Evolutionary conservation across 2,329 filamentous ascomycete species (phyloP).

Genomic region (Xylaria sp.): DNA sequence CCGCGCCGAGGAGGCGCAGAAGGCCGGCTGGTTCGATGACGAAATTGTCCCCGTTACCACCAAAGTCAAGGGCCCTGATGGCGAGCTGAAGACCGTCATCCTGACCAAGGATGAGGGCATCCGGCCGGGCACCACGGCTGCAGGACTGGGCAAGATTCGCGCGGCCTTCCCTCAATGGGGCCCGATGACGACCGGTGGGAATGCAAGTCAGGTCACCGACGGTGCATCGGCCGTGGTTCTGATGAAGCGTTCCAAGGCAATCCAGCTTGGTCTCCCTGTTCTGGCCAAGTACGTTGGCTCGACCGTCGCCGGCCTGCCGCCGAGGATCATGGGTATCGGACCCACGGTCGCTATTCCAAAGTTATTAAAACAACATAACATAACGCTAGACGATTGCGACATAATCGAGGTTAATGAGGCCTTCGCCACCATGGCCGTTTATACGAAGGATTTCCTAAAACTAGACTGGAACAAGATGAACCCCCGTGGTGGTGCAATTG

Average conservation of each 20-base stretch:
- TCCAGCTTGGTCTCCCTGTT: constrained; percentile 88
- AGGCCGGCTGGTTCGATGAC: constrained; percentile 89
- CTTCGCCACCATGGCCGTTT: constrained; percentile 97
- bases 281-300: constrained; percentile 94
- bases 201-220: constrained; percentile 94
- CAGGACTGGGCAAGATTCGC: constrained; percentile 84
- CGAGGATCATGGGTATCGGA: constrained; percentile 96
- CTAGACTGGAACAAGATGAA: constrained; percentile 83
- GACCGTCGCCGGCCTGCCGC: constrained; percentile 88
- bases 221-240: constrained; percentile 88
- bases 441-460: constrained; percentile 80
- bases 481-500: constrained; percentile 82
- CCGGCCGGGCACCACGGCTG: constrained; percentile 87
- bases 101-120: constrained; percentile 91
- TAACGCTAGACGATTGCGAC: constrained; percentile 85
- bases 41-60: constrained; percentile 92
- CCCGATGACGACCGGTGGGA: constrained; percentile 86
- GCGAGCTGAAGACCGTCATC: constrained; percentile 79
- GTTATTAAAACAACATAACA: constrained; percentile 81
- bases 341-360: constrained; percentile 81
- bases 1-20: constrained; percentile 88
- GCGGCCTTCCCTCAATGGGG: constrained; percentile 92
- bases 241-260: constrained; percentile 93
- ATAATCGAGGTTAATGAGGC: constrained; percentile 97
- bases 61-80: constrained; percentile 84